phyloP scores from a whole-genome alignment of 169 alveolate species.

The Plasmodium adleri region DNA sequence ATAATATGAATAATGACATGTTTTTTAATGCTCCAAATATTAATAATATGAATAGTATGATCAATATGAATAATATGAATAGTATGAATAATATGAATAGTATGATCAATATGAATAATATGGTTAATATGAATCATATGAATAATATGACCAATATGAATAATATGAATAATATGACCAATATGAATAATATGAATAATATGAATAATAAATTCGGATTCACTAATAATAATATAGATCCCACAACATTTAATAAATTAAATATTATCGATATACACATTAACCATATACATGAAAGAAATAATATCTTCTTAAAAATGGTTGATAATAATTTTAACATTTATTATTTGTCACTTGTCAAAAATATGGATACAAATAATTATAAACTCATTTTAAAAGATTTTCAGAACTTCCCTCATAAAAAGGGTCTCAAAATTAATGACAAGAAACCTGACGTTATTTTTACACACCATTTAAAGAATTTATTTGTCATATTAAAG shows the following conservation, averaged over 20 bases:
- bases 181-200: too few relatives aligned
- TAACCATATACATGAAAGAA: slow-evolving; percentile 40
- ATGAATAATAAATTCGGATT: neutral
- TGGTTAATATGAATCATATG: too few relatives aligned
- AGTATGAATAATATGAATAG: neutral
- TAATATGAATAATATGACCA: too few relatives aligned
- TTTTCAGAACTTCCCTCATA: slow-evolving; percentile 74
- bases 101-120: neutral
- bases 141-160: too few relatives aligned
- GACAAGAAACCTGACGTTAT: slow-evolving; percentile 21
- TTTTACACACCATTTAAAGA: slow-evolving; percentile 43
- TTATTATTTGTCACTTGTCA: slow-evolving; percentile 55
- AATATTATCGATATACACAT: slow-evolving; percentile 59
- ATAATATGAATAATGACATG: slow-evolving; percentile 2
- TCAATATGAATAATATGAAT: neutral
- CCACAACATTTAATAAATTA: slow-evolving; percentile 19
- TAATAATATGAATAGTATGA: slow-evolving; percentile 3
- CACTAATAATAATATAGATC: slow-evolving; percentile 15
- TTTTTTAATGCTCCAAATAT: neutral
- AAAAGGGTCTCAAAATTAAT: slow-evolving; percentile 50
- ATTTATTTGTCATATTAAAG: slow-evolving; percentile 39
- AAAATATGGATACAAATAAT: slow-evolving; percentile 10
- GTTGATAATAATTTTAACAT: slow-evolving; percentile 61
- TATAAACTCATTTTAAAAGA: slow-evolving; percentile 58
- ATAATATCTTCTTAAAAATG: slow-evolving; percentile 37